Evolutionary conservation across 2,329 filamentous ascomycete genomes (phyloP), one percentile per base, ranked within the genome.

Genomic region (Ceratocystis ficicola): DNA sequence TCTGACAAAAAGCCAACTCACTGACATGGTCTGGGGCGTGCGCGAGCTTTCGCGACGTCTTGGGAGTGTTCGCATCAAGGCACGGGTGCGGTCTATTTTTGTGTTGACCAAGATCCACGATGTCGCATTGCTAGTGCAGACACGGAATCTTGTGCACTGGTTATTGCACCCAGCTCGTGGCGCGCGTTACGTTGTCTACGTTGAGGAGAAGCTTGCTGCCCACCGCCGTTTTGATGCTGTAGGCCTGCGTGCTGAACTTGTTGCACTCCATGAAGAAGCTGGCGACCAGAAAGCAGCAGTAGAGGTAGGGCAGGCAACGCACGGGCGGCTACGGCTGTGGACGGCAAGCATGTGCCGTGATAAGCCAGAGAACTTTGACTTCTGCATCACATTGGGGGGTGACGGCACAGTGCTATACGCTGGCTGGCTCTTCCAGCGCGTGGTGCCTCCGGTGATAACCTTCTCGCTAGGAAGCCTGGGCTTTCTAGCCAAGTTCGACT

Each of bases 331-430:
- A 61, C 84, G 85, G 67, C 95, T 87, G 75, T 99, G 94, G 94
- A 86, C 87, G 57, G 84, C 88, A 68, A 81, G 86, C 65, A 85
- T 96, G 72, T 95, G 91, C 70, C 81, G 82, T 61, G 80, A 84
- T 50, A 82, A 86, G 67, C 93, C 93, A 3, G 90, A 96, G 71
- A 87, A 85, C 0, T 96, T 97, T 73, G 94, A 99, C 75, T 95
- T 99, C 72, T 86, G 95, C 63, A 84, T 99, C 60, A 95, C 93
- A 0, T 82, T 96, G 2, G 92, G 91, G 62, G 94, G 94, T 12
- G 94, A 99, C 73, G 94, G 94, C n/a, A 99, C 94, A 0, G 93
- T 99, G 5, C 79, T 99, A 10, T 97, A 96, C 73, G 89, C 93
- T 3, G 95, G 90, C 72, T 97, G 93, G 92, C 80, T 99, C 1